Conservation (phyloP, 257 asterid species). For the Solanum paucissectum region DNA sequence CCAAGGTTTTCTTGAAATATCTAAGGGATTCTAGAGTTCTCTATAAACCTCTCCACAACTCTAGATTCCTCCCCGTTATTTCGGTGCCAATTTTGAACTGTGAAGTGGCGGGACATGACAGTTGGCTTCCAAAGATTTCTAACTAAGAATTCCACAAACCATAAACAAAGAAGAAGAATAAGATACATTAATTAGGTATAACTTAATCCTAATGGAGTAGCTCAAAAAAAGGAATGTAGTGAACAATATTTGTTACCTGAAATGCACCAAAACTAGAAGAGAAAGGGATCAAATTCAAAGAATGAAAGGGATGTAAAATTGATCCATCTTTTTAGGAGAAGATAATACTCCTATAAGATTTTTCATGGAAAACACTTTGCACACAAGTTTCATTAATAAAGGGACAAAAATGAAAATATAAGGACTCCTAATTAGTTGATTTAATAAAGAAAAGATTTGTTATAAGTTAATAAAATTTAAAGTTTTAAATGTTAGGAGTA, state of each 20-base stretch:
- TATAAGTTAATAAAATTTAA: too few species aligned
- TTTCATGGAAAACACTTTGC: background rate
- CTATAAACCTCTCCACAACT: too few species aligned
- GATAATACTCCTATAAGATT: background rate
- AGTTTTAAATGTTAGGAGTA: too few species aligned
- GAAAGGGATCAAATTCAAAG: background rate
- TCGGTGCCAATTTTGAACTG: too few species aligned
- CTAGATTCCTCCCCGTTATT: too few species aligned
- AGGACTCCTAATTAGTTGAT: too few species aligned
- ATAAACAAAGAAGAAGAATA: background rate
- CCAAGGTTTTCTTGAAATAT: too few species aligned
- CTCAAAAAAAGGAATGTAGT: background rate
- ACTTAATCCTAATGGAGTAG: background rate
- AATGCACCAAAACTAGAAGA: background rate
- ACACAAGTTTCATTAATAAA: background rate
- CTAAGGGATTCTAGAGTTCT: too few species aligned
- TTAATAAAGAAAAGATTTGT: too few species aligned
- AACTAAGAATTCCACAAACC: background rate
- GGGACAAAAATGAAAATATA: too few species aligned
- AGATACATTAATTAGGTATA: background rate
- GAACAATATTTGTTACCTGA: background rate
- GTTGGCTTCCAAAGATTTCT: background rate
- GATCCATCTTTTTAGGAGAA: background rate
- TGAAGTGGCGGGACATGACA: too few species aligned
- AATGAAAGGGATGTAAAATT: background rate